Conservation (phyloP, 192 early-diverging fungal species). For the Umbelopsis sp. region DNA sequence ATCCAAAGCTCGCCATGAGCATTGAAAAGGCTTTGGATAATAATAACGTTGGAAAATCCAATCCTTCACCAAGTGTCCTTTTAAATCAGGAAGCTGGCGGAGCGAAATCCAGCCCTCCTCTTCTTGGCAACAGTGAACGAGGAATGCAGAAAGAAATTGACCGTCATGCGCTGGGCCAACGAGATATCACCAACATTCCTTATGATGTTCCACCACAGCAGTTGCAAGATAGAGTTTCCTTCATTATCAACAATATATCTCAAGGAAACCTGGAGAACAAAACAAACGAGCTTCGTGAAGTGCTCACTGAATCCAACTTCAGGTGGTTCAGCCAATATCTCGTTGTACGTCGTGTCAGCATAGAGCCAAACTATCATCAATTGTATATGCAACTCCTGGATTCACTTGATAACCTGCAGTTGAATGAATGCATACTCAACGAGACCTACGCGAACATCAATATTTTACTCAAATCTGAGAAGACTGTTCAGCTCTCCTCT, state of each 20-base stretch:
- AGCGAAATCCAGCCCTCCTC: not conserved
- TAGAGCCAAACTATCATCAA: slow-evolving; percentile 95
- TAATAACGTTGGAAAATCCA: not conserved
- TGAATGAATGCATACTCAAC: slow-evolving; percentile 75
- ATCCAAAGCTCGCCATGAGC: slow-evolving; percentile 65
- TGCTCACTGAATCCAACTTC: slow-evolving; percentile 62
- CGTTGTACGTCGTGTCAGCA: slow-evolving; percentile 89
- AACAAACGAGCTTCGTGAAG: slow-evolving; percentile 72
- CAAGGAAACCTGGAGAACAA: slow-evolving; percentile 82
- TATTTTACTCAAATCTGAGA: slow-evolving; percentile 87
- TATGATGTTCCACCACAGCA: slow-evolving; percentile 23
- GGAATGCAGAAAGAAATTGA: not conserved
- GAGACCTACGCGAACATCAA: slow-evolving; percentile 89
- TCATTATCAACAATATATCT: slow-evolving; percentile 96
- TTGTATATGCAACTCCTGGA: slow-evolving; percentile 87
- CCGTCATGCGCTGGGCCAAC: not conserved
- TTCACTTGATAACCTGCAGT: slow-evolving; percentile 59
- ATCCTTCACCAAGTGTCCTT: not conserved
- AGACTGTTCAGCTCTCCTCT: slow-evolving; percentile 79
- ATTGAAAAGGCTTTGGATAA: slow-evolving; percentile 51
- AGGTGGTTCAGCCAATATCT: slow-evolving; percentile 96
- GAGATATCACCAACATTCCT: not conserved
- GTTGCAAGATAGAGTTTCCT: slow-evolving; percentile 89
- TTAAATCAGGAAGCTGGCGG: not conserved
- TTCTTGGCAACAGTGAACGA: not conserved